Evolutionary conservation across 306 rosid genomes (phyloP), one percentile per base, ranked within the genome.

Genomic region (Senna siamea): DNA sequence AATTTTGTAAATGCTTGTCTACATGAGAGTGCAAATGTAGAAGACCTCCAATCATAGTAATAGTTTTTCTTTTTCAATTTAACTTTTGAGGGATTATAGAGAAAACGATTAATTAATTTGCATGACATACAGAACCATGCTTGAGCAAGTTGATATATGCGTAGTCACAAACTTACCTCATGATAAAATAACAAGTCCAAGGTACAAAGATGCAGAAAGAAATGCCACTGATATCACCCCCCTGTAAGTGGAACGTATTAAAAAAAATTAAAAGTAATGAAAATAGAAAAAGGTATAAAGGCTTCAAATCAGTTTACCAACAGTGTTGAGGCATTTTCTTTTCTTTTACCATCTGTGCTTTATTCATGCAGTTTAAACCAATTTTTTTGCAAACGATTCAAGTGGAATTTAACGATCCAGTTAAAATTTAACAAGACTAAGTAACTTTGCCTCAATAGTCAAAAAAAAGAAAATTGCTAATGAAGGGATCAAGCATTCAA

Each of bases 121-220:
- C n/a, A n/a, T n/a, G n/a, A n/a, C n/a, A n/a, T n/a, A n/a, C n/a
- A n/a, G n/a, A n/a, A n/a, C n/a, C n/a, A n/a, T n/a, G n/a, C 18
- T 37, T 47, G 50, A 38, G 47, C 41, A 59, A 26, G 37, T 59
- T 56, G 15, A n/a, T 59, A 17, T 1, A 35, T 26, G 30, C 30
- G n/a, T n/a, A 32, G 12, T 7, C 26, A 30, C 48, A 41, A 46
- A 60, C 53, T 73, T 78, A 84, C 88, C 83, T 84, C 85, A 84
- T 62, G 88, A 84, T 78, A 84, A 78, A 64, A 84, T 84, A 74
- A 84, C 88, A n/a, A 84, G 78, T 61, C 88, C 88, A 72, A 84
- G 85, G 79, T 84, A 84, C 83, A 84, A 26, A 66, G 88, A 78
- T 41, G n/a, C 88, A 10, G 72, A 46, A 20, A 84, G 85, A 81